A percentile compares a stretch with the other conserved stretches of the same genome.
Conservation (phyloP, 164 flowering plant genomes). For the Buxus sempervirens region DNA sequence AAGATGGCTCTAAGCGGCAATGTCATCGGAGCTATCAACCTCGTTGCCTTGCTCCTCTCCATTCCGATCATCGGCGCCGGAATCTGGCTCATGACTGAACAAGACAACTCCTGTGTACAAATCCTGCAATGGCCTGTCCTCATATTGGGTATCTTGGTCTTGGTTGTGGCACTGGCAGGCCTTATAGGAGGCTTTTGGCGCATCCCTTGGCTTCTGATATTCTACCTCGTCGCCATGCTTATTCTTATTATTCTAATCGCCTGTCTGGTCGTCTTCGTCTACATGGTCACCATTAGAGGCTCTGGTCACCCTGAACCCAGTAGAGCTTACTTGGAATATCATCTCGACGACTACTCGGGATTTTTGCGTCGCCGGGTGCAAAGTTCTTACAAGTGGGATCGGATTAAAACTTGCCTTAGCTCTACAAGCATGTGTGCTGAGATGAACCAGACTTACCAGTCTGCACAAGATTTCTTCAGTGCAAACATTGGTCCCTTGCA, state of each 20-base stretch:
- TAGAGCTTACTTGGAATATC: conserved; percentile 75
- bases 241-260: conserved; percentile 55
- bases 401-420: conserved; percentile 64
- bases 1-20: conserved; percentile 81
- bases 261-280: conserved; percentile 56
- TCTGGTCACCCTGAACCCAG: conserved; percentile 72
- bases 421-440: conserved; percentile 57
- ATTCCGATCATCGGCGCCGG: conserved; percentile 86
- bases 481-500: conserved; percentile 71
- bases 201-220: conserved; percentile 54
- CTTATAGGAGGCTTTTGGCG: conserved; percentile 83
- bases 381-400: conserved; percentile 75
- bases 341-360: conserved; percentile 67
- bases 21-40: conserved; percentile 84
- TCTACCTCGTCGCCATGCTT: conserved; percentile 77
- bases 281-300: conserved; percentile 69
- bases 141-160: conserved; percentile 60
- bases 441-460: conserved; percentile 63
- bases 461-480: conserved; percentile 83
- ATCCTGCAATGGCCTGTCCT: conserved; percentile 92
- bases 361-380: conserved; percentile 64
- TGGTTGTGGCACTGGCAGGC: conserved; percentile 65
- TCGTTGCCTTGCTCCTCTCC: conserved; percentile 75
- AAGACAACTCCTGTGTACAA: conserved; percentile 80
- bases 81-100: conserved; percentile 68